These are phyloP conservation scores for Russula brevipes DNA, from an alignment of 768 basidiomycete genomes.

Conservation along the genomic window DNA sequence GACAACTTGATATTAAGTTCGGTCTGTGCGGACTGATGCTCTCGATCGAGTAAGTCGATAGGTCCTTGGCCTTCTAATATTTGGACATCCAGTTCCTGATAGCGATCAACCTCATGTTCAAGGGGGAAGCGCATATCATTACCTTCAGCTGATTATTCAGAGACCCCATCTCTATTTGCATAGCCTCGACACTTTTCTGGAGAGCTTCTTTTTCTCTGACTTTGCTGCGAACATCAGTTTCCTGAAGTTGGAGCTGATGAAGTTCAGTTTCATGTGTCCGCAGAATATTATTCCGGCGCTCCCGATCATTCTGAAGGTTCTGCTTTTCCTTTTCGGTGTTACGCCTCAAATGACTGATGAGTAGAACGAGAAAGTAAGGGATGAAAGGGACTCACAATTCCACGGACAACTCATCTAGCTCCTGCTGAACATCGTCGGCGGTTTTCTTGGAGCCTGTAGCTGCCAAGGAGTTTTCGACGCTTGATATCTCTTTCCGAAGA, in stretches of 20 bases:
- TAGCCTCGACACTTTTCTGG: slow-evolving; percentile 51
- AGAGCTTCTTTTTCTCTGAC: slow-evolving; percentile 53
- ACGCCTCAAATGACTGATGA: slow-evolving; percentile 42
- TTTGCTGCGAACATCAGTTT: slow-evolving; percentile 51
- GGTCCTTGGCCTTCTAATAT: slow-evolving; percentile 59
- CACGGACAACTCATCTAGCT: slow-evolving; percentile 58
- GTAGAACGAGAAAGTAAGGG: not conserved
- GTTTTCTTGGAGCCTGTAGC: slow-evolving; percentile 75
- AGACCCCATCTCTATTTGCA: slow-evolving; percentile 51
- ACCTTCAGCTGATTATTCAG: slow-evolving; percentile 51
- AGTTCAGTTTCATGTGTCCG: slow-evolving; percentile 56
- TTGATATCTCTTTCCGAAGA: slow-evolving; percentile 54
- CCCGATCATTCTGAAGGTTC: slow-evolving; percentile 52
- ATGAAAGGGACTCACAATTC: slow-evolving; percentile 53
- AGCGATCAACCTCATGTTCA: not conserved
- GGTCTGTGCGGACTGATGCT: slow-evolving; percentile 45
- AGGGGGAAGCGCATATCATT: not conserved
- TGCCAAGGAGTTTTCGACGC: slow-evolving; percentile 64
- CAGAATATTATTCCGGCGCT: slow-evolving; percentile 49
- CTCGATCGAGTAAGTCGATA: slow-evolving; percentile 56
- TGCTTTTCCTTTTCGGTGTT: slow-evolving; percentile 59
- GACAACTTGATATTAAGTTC: slow-evolving; percentile 46
- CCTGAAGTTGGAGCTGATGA: slow-evolving; percentile 56
- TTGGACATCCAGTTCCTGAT: slow-evolving; percentile 58
- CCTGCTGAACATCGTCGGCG: slow-evolving; percentile 75